phyloP scores from a whole-genome alignment of 169 alveolate species.

The Plasmodium fragile region DNA sequence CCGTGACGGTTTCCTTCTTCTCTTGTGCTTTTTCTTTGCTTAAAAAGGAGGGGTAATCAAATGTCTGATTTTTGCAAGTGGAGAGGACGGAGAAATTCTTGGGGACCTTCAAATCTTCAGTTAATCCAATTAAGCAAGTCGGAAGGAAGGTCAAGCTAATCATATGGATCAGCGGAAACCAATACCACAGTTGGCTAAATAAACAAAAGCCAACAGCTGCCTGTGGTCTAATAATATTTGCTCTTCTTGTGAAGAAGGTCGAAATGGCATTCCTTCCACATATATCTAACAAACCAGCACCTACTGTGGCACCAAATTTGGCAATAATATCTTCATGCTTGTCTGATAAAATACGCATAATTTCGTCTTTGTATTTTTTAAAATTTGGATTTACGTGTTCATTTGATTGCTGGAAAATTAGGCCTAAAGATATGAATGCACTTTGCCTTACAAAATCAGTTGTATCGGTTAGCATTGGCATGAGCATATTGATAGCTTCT shows the following conservation, averaged over 20 bases:
- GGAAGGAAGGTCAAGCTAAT: slow-evolving; percentile 93
- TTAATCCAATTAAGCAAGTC: slow-evolving; percentile 90
- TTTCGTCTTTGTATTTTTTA: slow-evolving; percentile 87
- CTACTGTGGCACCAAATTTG: slow-evolving; percentile 96
- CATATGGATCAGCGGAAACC: slow-evolving; percentile 97
- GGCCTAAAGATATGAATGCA: slow-evolving; percentile 92
- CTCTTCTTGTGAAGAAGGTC: slow-evolving; percentile 81
- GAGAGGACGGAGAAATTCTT: slow-evolving; percentile 88
- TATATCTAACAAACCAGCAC: slow-evolving; percentile 95
- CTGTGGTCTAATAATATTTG: slow-evolving; percentile 92
- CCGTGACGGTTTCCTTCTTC: slow-evolving; percentile 89
- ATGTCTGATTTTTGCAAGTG: slow-evolving; percentile 85
- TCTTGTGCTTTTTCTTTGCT: slow-evolving; percentile 83
- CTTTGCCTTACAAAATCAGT: slow-evolving; percentile 98
- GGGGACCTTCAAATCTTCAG: slow-evolving; percentile 90
- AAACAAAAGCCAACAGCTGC: slow-evolving; percentile 96
- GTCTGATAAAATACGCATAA: slow-evolving; percentile 91
- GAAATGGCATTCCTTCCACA: slow-evolving; percentile 92
- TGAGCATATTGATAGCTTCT: slow-evolving; percentile 94
- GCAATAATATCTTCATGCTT: slow-evolving; percentile 96
- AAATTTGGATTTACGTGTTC: slow-evolving; percentile 89
- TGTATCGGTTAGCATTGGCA: slow-evolving; percentile 95
- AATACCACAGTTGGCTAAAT: slow-evolving; percentile 97
- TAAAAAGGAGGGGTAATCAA: slow-evolving; percentile 86
- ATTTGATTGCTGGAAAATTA: slow-evolving; percentile 91